Evolutionary conservation across 306 rosid species (phyloP), one percentile per base, ranked within the genome.

Genomic region (Mimosa bimucronata): DNA sequence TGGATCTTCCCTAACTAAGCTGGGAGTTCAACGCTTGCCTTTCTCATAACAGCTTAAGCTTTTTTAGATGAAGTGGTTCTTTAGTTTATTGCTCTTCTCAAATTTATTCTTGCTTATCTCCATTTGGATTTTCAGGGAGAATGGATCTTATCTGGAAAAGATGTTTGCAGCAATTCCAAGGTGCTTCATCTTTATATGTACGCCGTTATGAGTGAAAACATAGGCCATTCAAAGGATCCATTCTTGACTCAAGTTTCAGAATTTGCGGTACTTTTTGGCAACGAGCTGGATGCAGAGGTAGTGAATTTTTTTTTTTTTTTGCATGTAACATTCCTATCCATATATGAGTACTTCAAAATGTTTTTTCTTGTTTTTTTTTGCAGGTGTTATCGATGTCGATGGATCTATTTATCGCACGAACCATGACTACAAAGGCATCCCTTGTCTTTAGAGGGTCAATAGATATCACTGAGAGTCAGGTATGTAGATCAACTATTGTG

Each of bases 211-310:
- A 90, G 94, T 40, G 90, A 87, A 79, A 84, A 92, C 77, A 31
- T 83, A 67, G 98, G 99, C 85, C 87, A 87, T 79, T 91, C 98
- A 40, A 95, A 90, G 85, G 99, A 95, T 90, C 93, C 87, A 29
- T 93, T 95, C 91, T 91, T 93, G 89, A 91, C 89, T 87, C 97
- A 89, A 88, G 98, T 93, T 88, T 93, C 97, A 78, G 88, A 91
- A 70, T 95, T 95, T 87, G 94, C 97, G 42, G 89, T 91, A 79
- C 90, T 95, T 82, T 91, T 93, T 74, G 97, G 99, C 90, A 91
- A 80, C 88, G 91, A 87, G 90, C 97, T 95, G 98, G 99, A 95
- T 95, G 99, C 99, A 95, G 99, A 95, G 99, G 99, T 95, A 85
- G 81, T 77, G 46, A 66, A n/a, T n/a, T n/a, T n/a, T n/a, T n/a